A percentile compares a stretch with the other conserved stretches of the same genome.
phyloP scores from a whole-genome alignment of 2,329 filamentous ascomycete genomes.

The Ambrosiella xylebori region DNA sequence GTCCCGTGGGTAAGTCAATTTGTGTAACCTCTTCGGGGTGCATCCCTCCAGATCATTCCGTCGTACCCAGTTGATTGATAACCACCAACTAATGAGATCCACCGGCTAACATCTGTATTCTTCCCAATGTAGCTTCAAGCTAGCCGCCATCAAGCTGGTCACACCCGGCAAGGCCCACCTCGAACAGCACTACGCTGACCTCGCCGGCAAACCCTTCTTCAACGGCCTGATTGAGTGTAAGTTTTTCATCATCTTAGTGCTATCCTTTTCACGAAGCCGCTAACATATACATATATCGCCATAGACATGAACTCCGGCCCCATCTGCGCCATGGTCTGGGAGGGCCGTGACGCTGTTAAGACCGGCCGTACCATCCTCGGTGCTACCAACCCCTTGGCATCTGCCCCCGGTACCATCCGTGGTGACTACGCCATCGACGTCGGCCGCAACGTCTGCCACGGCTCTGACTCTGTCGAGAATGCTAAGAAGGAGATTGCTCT shows the following conservation, averaged over 20 bases:
- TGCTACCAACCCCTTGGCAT: constrained; percentile 95
- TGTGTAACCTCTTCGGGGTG: background rate
- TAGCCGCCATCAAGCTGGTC: constrained; percentile 90
- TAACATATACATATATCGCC: constrained; percentile 7
- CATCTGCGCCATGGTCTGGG: constrained; percentile 99
- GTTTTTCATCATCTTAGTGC: constrained; percentile 20
- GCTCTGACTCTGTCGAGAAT: constrained; percentile 95
- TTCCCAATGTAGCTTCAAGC: constrained; percentile 63
- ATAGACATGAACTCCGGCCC: constrained; percentile 92
- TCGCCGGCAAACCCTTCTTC: constrained; percentile 94
- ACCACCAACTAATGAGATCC: background rate
- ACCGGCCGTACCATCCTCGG: constrained; percentile 90
- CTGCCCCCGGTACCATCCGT: constrained; percentile 93
- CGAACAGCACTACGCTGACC: constrained; percentile 92
- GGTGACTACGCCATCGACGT: constrained; percentile 67
- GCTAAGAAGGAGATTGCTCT: constrained; percentile 99
- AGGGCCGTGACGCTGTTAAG: constrained; percentile 97
- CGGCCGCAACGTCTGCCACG: constrained; percentile 99
- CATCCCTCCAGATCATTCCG: background rate
- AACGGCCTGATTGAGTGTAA: constrained; percentile 76
- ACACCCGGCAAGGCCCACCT: constrained; percentile 85
- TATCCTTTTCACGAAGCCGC: constrained; percentile 13
- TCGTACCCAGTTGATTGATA: background rate
- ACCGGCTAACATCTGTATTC: background rate
- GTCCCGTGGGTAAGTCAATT: constrained; percentile 58